Conservation (phyloP, 495 filamentous ascomycete genomes). For the Lophiotrema nucula region DNA sequence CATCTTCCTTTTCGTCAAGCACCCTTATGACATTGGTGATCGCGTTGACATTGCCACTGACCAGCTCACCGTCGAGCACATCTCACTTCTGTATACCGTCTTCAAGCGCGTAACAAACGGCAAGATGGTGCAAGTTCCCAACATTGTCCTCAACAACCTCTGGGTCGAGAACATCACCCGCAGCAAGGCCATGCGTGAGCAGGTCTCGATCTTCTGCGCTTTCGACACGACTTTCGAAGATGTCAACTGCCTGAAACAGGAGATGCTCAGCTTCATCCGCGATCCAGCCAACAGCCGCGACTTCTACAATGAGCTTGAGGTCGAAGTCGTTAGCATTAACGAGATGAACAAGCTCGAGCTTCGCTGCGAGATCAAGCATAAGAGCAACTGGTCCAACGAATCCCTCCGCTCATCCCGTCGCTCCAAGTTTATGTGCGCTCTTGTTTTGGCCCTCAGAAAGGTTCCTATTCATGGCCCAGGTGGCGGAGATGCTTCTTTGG, state of each 20-base stretch:
- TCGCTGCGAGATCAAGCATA: slow-evolving; percentile 81
- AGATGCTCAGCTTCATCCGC: slow-evolving; percentile 81
- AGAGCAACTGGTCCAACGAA: slow-evolving; percentile 95
- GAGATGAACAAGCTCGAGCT: slow-evolving; percentile 87
- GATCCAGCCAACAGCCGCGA: slow-evolving; percentile 85
- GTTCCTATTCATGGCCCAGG: slow-evolving; percentile 85
- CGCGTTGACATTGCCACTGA: slow-evolving; percentile 78
- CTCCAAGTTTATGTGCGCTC: slow-evolving; percentile 94
- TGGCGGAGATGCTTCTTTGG: slow-evolving; percentile 64
- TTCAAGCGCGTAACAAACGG: slow-evolving; percentile 80
- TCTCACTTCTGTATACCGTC: slow-evolving; percentile 89
- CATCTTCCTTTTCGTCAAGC: slow-evolving; percentile 98
- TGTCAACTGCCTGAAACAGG: slow-evolving; percentile 73
- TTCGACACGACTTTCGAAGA: slow-evolving; percentile 88
- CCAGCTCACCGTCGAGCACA: slow-evolving; percentile 83
- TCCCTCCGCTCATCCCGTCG: slow-evolving; percentile 75
- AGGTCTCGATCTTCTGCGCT: slow-evolving; percentile 70
- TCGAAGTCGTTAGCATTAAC: slow-evolving; percentile 75
- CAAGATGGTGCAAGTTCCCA: slow-evolving; percentile 85
- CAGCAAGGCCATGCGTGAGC: slow-evolving; percentile 87
- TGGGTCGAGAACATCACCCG: slow-evolving; percentile 94
- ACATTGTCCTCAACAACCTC: slow-evolving; percentile 82
- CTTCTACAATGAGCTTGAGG: slow-evolving; percentile 79
- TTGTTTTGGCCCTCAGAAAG: slow-evolving; percentile 80
- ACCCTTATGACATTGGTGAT: slow-evolving; percentile 90